Conservation (phyloP, 1,284 basidiomycete species). For the Sphagnurus paluster region DNA sequence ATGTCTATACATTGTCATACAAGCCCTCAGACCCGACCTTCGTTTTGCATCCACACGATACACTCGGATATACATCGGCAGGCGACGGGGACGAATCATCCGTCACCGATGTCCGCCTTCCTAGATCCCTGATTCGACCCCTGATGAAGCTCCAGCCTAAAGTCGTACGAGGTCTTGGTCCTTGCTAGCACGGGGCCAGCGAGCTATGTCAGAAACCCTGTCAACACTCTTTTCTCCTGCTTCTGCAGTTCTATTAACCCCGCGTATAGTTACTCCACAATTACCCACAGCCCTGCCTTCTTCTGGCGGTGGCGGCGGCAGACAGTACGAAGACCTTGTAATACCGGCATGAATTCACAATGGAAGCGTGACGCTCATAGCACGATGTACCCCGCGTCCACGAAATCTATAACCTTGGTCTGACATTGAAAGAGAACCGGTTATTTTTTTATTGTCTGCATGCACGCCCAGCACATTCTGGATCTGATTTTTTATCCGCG, state of each 20-base stretch:
- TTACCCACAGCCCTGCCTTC: conserved; percentile 8
- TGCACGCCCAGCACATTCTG: conserved; percentile 6
- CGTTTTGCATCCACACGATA: conserved; percentile 4
- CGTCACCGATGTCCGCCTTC: conserved; percentile 2
- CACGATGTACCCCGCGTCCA: no score
- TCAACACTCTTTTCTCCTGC: conserved; percentile 6
- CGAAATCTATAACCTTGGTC: background rate
- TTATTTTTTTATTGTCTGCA: no score
- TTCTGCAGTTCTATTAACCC: no score
- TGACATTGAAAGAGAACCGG: no score
- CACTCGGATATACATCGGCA: conserved; percentile 18
- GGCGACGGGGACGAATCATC: conserved; percentile 3
- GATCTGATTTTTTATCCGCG: conserved; percentile 10
- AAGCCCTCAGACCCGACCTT: conserved; percentile 6
- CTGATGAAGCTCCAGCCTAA: conserved; percentile 1
- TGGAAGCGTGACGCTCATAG: no score
- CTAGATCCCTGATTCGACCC: conserved; percentile 12
- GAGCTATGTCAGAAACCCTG: conserved; percentile 9
- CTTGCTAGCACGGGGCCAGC: no score
- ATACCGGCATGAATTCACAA: no score
- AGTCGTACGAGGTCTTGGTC: no score
- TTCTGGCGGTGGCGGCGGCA: conserved; percentile 10
- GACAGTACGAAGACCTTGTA: no score
- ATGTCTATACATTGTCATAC: background rate
- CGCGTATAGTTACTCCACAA: conserved; percentile 11